Evolutionary conservation across 176 grass and related monocot genomes (phyloP), one percentile per base, ranked within the genome.

Genomic region (Thalia dealbata): DNA sequence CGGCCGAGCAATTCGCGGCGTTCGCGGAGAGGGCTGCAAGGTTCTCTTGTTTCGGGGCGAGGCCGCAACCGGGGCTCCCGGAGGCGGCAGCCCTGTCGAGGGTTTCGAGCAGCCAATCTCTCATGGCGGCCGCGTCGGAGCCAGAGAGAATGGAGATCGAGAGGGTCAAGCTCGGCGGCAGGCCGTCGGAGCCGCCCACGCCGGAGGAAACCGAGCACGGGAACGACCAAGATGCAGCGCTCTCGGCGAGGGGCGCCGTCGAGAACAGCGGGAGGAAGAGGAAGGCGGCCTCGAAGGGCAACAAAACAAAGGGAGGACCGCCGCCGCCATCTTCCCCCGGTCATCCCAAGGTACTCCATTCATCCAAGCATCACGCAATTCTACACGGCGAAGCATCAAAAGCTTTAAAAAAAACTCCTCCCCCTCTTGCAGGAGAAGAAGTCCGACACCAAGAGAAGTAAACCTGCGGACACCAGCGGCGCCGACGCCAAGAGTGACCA

Each of bases 261-360:
- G 79, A 89, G 18, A 79, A 72, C 45, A 82, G 73, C 38, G 52
- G 76, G 19, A 75, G 79, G 50, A 91, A 91, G 80, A 61, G 90
- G 74, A 99, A 99, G 84, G 77, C 81, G 8, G 55, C 87, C 18
- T 50, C 67, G 42, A 93, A 88, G 71, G 83, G 85, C 81, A 91
- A 92, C 81, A 91, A 92, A 62, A 83, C 54, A 85, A 97, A 84
- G 81, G 87, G 87, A 62, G n/a, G n/a, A n/a, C n/a, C n/a, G n/a
- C 59, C 83, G 52, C 74, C 85, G 61, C 71, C 85, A 59, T 75
- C 78, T 64, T 66, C 73, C 48, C 75, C 83, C 30, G 25, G 44
- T 61, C 73, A 10, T 70, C 42, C 32, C 50, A 80, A 84, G 71
- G 83, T 88, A 68, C 75, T 35, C 19, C 54, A 67, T 45, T 55